phyloP scores from a whole-genome alignment of 441 rosid genomes.

The Gossypium trilobum region DNA sequence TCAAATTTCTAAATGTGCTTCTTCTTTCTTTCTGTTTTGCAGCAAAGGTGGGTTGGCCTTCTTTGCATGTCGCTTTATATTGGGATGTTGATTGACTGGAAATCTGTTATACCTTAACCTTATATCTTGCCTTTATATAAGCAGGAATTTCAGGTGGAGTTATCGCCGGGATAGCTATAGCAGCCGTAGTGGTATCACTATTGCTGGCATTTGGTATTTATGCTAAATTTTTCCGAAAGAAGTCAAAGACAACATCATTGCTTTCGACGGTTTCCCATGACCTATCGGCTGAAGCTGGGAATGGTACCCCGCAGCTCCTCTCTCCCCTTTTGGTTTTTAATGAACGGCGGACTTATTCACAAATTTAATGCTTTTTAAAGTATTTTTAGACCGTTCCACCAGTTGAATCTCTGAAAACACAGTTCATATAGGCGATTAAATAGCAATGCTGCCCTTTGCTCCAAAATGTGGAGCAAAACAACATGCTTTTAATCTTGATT shows the following conservation, averaged over 20 bases:
- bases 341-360: neutral
- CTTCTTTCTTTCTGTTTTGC: constrained; percentile 34
- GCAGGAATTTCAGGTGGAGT: constrained; percentile 44
- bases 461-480: neutral
- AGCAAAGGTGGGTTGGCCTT: constrained; percentile 60
- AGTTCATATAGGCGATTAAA: neutral
- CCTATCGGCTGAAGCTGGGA: constrained; percentile 27
- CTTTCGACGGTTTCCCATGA: constrained; percentile 26
- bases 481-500: neutral
- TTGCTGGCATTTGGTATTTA: constrained; percentile 29
- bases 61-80: constrained; percentile 21
- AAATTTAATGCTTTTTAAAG: neutral
- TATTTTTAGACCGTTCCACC: neutral
- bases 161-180: constrained; percentile 44
- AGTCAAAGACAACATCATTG: constrained; percentile 21
- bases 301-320: constrained; percentile 20
- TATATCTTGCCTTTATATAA: constrained; percentile 24
- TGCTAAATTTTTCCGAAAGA: constrained; percentile 32
- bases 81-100: constrained; percentile 14
- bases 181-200: constrained; percentile 26
- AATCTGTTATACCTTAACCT: constrained; percentile 19
- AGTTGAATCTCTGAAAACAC: neutral
- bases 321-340: neutral
- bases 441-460: neutral
- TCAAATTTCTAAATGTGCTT: constrained; percentile 15